phyloP scores from a whole-genome alignment of 225 moss, liverwort and hornwort genomes.

The Sphagnum contortum region DNA sequence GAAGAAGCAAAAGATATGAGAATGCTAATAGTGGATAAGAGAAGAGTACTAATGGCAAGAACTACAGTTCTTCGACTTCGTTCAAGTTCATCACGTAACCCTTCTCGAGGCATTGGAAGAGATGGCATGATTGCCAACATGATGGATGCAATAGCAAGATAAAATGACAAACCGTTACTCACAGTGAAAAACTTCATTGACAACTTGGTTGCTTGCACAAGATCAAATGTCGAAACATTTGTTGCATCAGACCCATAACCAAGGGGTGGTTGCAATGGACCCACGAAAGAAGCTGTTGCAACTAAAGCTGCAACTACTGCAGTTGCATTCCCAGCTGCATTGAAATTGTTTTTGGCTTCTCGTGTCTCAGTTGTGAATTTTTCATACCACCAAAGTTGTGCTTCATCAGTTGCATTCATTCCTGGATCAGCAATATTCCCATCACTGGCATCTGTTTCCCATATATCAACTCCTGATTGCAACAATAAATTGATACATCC shows the following conservation, averaged over 20 bases:
- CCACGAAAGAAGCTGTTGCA: constrained; percentile 14
- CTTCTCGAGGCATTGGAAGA: constrained; percentile 17
- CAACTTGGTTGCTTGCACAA: background rate
- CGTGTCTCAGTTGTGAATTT: constrained; percentile 1
- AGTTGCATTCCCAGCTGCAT: constrained; percentile 6
- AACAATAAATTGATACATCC: constrained; percentile 16
- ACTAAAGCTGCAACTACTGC: constrained; percentile 7
- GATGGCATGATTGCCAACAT: constrained; percentile 17
- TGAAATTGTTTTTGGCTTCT: constrained; percentile 2
- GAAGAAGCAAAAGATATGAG: constrained; percentile 15
- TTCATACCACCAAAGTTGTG: constrained; percentile 14
- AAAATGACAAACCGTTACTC: constrained; percentile 21
- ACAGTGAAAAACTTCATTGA: constrained; percentile 12
- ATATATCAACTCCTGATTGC: constrained; percentile 10
- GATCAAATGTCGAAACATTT: background rate
- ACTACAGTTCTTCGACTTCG: constrained; percentile 5
- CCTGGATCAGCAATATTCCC: constrained; percentile 5
- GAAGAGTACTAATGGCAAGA: constrained; percentile 9
- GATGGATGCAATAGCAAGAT: constrained; percentile 16
- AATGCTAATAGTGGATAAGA: constrained; percentile 11
- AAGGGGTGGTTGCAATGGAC: constrained; percentile 12
- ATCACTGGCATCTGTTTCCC: background rate
- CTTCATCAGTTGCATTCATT: background rate
- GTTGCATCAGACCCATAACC: background rate
- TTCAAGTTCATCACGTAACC: constrained; percentile 4